Evolutionary conservation across 441 rosid species (phyloP).

Genomic region (Eugenia klotzschiana): DNA sequence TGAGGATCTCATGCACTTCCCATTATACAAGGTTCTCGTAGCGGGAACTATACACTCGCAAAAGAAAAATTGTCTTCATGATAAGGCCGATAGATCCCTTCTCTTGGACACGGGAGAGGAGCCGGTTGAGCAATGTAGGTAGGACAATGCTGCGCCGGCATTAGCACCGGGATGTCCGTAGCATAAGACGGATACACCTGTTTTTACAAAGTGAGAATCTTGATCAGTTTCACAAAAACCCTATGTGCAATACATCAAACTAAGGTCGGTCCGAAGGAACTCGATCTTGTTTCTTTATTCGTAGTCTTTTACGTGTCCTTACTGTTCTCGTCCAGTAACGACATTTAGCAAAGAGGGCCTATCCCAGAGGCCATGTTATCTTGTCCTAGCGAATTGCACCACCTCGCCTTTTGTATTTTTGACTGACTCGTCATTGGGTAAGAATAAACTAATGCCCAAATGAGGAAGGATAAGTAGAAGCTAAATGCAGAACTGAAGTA

Average conservation of each 20-base stretch:
- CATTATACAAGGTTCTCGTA: neutral
- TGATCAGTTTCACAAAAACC: neutral
- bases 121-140: constrained; percentile 80
- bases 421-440: neutral
- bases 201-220: neutral
- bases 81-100: constrained; percentile 52
- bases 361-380: neutral
- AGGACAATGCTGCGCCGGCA: constrained; percentile 77
- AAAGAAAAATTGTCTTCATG: constrained; percentile 27
- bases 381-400: neutral
- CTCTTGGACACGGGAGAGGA: constrained; percentile 71
- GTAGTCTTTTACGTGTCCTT: neutral
- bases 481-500: neutral
- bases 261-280: neutral
- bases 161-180: constrained; percentile 63
- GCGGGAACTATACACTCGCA: neutral
- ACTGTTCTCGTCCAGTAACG: neutral
- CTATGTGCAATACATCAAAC: neutral
- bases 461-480: neutral
- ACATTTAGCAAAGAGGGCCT: neutral
- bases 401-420: neutral
- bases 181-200: constrained; percentile 36
- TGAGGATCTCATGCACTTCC: neutral
- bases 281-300: neutral
- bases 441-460: neutral